Conservation (phyloP, 345 rosid species). For the Anastatica hierochuntica region DNA sequence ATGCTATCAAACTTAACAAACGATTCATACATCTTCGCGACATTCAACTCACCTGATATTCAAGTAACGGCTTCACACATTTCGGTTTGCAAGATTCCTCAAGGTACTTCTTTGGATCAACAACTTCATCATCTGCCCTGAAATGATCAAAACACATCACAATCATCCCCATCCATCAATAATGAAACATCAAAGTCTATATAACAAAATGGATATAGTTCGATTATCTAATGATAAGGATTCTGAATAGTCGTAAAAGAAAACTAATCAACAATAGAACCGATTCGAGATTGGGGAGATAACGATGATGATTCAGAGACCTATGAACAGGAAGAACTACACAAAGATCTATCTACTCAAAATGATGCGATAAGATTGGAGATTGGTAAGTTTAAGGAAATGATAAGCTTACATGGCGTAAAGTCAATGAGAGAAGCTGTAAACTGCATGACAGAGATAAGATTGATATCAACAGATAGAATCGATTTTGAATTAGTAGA, state of each 20-base stretch:
- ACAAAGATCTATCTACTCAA: constrained; percentile 10
- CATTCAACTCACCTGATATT: constrained; percentile 29
- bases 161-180: not conserved
- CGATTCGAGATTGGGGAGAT: no score
- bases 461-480: not conserved
- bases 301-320: no score
- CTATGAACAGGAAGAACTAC: no score
- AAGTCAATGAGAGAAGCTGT: not conserved
- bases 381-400: no score
- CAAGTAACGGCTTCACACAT: constrained; percentile 44
- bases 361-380: not conserved
- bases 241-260: no score
- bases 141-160: not conserved
- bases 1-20: not conserved
- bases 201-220: no score
- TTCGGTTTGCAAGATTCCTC: constrained; percentile 44
- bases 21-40: not conserved
- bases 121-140: constrained; percentile 49
- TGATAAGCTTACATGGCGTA: not conserved
- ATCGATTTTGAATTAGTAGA: no score
- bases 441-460: not conserved
- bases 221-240: no score
- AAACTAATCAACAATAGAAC: no score
- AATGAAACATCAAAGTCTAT: not conserved
- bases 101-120: constrained; percentile 43